These are phyloP conservation scores for Multifurca ochricompacta DNA, from an alignment of 768 basidiomycete genomes.

Conservation along the genomic window DNA sequence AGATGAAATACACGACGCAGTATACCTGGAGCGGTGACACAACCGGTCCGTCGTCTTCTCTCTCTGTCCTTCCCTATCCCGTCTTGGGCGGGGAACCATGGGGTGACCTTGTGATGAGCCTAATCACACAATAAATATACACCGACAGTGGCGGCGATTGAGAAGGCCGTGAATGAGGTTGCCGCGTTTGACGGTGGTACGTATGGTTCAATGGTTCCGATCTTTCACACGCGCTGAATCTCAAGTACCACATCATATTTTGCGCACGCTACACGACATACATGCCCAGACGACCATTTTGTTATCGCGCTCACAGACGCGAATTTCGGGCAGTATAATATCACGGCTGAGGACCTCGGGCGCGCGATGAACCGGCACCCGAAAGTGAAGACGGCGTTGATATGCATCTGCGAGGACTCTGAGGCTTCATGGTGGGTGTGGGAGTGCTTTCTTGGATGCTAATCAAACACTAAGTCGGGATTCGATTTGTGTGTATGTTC, in stretches of 20 bases:
- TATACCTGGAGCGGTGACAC: conserved; percentile 64
- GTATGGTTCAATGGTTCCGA: too few species aligned
- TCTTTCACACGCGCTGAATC: too few species aligned
- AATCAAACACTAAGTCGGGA: too few species aligned
- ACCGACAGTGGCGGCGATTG: conserved; percentile 50
- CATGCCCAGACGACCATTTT: conserved; percentile 52
- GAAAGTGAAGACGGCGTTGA: conserved; percentile 59
- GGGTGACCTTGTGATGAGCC: neutral
- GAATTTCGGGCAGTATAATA: conserved; percentile 56
- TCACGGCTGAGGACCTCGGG: conserved; percentile 50
- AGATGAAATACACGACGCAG: conserved; percentile 61
- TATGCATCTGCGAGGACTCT: conserved; percentile 64
- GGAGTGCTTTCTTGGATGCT: too few species aligned
- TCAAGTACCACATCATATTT: too few species aligned
- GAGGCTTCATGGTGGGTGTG: conserved; percentile 56
- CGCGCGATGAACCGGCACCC: conserved; percentile 50
- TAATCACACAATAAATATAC: too few species aligned
- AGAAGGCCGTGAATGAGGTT: conserved; percentile 53
- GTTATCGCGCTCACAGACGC: conserved; percentile 68
- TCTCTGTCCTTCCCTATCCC: conserved; percentile 2
- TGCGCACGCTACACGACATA: neutral
- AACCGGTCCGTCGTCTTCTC: conserved; percentile 36
- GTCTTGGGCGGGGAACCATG: neutral
- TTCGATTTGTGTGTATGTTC: too few species aligned
- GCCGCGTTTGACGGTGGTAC: conserved; percentile 54